Evolutionary conservation across 148 eudicot genomes (phyloP).

Genomic region (Fagopyrum tataricum): DNA sequence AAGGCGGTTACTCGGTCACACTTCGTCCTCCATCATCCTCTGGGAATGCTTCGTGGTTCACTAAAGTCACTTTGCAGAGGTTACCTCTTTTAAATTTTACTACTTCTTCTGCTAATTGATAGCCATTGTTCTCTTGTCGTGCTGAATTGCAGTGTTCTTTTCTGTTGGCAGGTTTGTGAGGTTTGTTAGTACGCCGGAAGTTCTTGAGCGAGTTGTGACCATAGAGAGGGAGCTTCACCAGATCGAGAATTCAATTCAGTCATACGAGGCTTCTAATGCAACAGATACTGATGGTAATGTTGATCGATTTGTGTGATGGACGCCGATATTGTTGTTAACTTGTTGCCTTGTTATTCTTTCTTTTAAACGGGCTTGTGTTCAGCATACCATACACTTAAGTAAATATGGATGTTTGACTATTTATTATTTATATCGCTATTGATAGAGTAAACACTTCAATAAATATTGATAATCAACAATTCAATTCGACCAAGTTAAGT

Average conservation of each 20-base stretch:
- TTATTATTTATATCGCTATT: not conserved
- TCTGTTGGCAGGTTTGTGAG: slow-evolving; percentile 56
- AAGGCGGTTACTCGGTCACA: slow-evolving; percentile 78
- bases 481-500: not conserved
- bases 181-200: slow-evolving; percentile 74
- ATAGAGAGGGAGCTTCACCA: slow-evolving; percentile 70
- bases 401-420: not conserved
- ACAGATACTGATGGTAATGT: slow-evolving; percentile 8
- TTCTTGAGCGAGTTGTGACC: slow-evolving; percentile 67
- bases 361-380: not conserved
- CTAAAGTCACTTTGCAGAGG: slow-evolving; percentile 73
- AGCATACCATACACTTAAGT: not conserved
- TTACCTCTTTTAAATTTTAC: slow-evolving; percentile 9
- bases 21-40: slow-evolving; percentile 48
- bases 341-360: slow-evolving; percentile 6
- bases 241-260: slow-evolving; percentile 55
- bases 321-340: not conserved
- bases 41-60: slow-evolving; percentile 52
- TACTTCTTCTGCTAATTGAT: not conserved
- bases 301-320: not conserved
- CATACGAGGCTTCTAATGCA: slow-evolving; percentile 40
- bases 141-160: slow-evolving; percentile 8
- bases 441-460: not conserved
- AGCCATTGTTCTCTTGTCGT: not conserved
- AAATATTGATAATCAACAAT: not conserved